Evolutionary conservation across 169 alveolate species (phyloP), one percentile per base, ranked within the genome.

Genomic region (Eimeria brunetti): DNA sequence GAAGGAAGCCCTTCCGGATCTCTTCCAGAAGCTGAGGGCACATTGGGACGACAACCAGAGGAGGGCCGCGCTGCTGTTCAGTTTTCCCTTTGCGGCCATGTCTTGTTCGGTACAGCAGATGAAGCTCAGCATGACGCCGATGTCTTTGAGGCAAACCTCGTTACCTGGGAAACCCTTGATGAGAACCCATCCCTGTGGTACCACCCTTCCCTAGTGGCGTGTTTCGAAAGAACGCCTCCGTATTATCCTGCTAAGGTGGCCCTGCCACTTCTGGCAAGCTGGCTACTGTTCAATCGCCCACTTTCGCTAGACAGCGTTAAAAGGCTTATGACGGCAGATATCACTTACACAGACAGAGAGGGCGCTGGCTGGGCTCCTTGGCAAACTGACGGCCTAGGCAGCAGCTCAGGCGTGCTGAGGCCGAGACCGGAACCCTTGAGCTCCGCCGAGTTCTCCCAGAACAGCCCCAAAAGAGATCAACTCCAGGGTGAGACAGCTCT

Each of bases 221-320:
- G 98, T 46, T 98, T 98, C 92, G 98, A 97, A 89, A 96, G 96
- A 58, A 96, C 96, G 62, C 99, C 98, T 41, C 99, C 99, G 12
- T 98, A 97, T 93, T 98, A 98, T 91, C 99, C 98, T 4, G 97
- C 98, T 30, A 98, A 97, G 91, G 98, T 98, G 85, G 98, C 99
- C 30, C 90, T 97, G 93, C 99, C 99, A 24, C 96, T 98, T 20
- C 94, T 98, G 64, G 98, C 99, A 7, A 88, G 97, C 88, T 97
- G 99, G 98, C 96, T 97, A 64, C 98, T 98, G 46, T 98, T 97
- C 95, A 98, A 98, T 85, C 97, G 96, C 94, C 99, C 99, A 20
- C 97, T 98, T 36, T 97, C 99, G 38, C 95, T 98, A 36, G 93
- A 94, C 62, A 98, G 99, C 49, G 95, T 98, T 22, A 97, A 96